Evolutionary conservation across 1,284 basidiomycete genomes (phyloP).

Genomic region (Malassezia arunalokei): DNA sequence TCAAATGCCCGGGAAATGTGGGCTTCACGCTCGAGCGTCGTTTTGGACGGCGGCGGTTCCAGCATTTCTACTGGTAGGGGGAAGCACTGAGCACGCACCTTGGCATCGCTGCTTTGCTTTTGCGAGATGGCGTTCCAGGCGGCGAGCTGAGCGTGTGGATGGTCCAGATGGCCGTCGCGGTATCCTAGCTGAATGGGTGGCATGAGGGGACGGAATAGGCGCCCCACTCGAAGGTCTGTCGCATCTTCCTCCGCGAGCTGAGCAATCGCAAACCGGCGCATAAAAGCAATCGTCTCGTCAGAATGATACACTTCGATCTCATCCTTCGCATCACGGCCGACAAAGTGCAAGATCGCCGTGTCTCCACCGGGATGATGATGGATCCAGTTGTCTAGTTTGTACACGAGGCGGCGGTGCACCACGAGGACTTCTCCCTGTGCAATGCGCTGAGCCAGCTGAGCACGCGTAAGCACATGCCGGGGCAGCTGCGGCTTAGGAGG

Average conservation of each 20-base stretch:
- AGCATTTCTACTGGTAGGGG: slow-evolving; percentile 39
- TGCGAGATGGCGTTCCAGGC: slow-evolving; percentile 19
- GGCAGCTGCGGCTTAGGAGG: not conserved
- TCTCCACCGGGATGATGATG: slow-evolving; percentile 75
- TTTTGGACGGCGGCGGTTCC: slow-evolving; percentile 47
- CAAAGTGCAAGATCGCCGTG: slow-evolving; percentile 83
- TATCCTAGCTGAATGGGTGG: slow-evolving; percentile 78
- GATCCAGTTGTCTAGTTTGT: slow-evolving; percentile 74
- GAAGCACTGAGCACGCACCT: slow-evolving; percentile 22
- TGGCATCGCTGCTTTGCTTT: not conserved
- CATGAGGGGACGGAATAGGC: slow-evolving; percentile 65
- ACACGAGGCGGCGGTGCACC: slow-evolving; percentile 63
- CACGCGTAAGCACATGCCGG: slow-evolving; percentile 22
- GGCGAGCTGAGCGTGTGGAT: slow-evolving; percentile 37
- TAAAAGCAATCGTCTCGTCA: slow-evolving; percentile 53
- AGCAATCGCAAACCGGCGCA: slow-evolving; percentile 65
- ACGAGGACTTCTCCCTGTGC: slow-evolving; percentile 56
- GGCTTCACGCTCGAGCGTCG: slow-evolving; percentile 54
- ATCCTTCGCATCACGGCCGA: slow-evolving; percentile 85
- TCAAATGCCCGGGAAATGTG: slow-evolving; percentile 69
- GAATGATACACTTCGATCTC: slow-evolving; percentile 88
- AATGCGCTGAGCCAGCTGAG: slow-evolving; percentile 33
- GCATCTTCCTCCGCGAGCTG: slow-evolving; percentile 54
- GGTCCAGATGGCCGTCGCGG: slow-evolving; percentile 34
- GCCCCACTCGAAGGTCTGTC: slow-evolving; percentile 22